These are phyloP conservation scores for Ogataea parapolymorpha DNA, from an alignment of 805 yeast genomes.

Conservation along the genomic window DNA sequence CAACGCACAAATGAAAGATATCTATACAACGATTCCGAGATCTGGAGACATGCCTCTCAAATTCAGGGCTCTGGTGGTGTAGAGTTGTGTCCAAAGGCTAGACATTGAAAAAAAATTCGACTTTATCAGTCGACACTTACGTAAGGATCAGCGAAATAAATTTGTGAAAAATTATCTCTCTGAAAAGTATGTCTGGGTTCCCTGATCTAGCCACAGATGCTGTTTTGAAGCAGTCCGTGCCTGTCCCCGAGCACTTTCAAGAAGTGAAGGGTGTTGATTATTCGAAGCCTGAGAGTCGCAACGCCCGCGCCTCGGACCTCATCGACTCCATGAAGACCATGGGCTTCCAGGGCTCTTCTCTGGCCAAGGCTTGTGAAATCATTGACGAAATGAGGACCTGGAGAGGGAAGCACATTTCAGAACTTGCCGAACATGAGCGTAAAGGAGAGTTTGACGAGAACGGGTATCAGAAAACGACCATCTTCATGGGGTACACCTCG, in stretches of 20 bases:
- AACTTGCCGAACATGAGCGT: conserved; percentile 63
- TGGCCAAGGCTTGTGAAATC: conserved; percentile 87
- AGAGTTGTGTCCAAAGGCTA: neutral
- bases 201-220: conserved; percentile 88
- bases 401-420: conserved; percentile 79
- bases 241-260: conserved; percentile 77
- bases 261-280: conserved; percentile 89
- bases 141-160: neutral
- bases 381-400: conserved; percentile 89
- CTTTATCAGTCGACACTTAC: neutral
- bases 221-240: conserved; percentile 79
- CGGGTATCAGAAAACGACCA: conserved; percentile 81
- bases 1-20: conserved; percentile 28
- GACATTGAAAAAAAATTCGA: too few species aligned
- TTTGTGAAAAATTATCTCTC: neutral
- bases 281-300: conserved; percentile 67
- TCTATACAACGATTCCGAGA: conserved; percentile 31
- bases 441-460: conserved; percentile 75
- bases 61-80: conserved; percentile 5
- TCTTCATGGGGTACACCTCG: conserved; percentile 95
- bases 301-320: conserved; percentile 77
- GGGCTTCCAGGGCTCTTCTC: conserved; percentile 95
- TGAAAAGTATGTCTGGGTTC: conserved; percentile 19
- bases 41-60: conserved; percentile 23
- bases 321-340: conserved; percentile 81